These are phyloP conservation scores for Collybia nuda DNA, from an alignment of 768 basidiomycete genomes.

Conservation along the genomic window DNA sequence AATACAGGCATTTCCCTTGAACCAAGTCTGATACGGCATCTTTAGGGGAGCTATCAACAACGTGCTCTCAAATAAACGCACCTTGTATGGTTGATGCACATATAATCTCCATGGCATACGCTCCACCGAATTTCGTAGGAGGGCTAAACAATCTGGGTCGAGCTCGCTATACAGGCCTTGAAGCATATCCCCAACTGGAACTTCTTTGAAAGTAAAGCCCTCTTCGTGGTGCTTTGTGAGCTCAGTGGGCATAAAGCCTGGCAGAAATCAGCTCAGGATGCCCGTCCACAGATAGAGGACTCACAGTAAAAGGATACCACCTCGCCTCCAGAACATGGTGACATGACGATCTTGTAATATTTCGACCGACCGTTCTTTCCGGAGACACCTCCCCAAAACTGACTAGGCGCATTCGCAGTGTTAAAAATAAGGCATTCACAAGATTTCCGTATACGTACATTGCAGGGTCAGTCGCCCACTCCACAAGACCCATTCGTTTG, in stretches of 20 bases:
- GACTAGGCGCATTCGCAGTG: slow-evolving; percentile 12
- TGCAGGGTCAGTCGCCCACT: slow-evolving; percentile 27
- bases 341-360: slow-evolving; percentile 35
- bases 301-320: slow-evolving; percentile 30
- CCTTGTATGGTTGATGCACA: slow-evolving; percentile 28
- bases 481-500: slow-evolving; percentile 25
- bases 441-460: slow-evolving; percentile 17
- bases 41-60: background rate
- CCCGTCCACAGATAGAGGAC: background rate
- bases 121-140: slow-evolving; percentile 26
- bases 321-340: slow-evolving; percentile 26
- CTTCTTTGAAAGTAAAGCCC: slow-evolving; percentile 29
- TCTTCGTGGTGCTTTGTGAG: slow-evolving; percentile 30
- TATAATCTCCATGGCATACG: slow-evolving; percentile 34
- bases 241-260: slow-evolving; percentile 33
- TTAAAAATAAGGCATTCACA: background rate
- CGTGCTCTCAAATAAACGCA: slow-evolving; percentile 6
- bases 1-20: slow-evolving; percentile 23
- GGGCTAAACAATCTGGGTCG: slow-evolving; percentile 26
- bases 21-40: slow-evolving; percentile 15
- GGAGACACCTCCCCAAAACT: slow-evolving; percentile 30
- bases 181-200: slow-evolving; percentile 27
- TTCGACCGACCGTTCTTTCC: slow-evolving; percentile 27
- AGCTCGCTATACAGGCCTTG: slow-evolving; percentile 25
- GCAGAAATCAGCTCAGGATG: background rate